Conservation (phyloP, 768 basidiomycete genomes). For the Suillus clintonianus region DNA sequence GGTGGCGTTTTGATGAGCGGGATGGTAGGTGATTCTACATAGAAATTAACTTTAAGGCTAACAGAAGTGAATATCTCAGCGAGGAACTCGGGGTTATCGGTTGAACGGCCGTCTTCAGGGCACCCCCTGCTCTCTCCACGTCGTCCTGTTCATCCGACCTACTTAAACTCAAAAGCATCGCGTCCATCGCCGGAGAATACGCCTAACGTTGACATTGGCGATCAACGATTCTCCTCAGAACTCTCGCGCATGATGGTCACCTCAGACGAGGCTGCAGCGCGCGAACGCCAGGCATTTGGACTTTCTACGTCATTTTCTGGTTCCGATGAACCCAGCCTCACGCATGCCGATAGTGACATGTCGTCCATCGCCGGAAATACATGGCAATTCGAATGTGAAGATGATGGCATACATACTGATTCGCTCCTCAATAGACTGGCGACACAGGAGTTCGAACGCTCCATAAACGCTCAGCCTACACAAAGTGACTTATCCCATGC, state of each 20-base stretch:
- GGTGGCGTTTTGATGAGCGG: background rate
- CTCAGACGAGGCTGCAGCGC: constrained; percentile 40
- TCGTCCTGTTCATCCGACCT: background rate
- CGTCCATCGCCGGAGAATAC: background rate
- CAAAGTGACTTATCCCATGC: constrained; percentile 5
- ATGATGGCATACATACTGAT: constrained; percentile 28
- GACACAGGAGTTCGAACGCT: background rate
- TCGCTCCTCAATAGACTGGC: constrained; percentile 27
- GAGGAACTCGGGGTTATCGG: background rate
- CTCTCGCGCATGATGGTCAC: constrained; percentile 26
- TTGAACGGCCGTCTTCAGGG: background rate
- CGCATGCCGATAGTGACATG: constrained; percentile 48
- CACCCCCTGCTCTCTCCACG: background rate
- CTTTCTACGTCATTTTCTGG: constrained; percentile 42
- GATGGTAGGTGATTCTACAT: background rate
- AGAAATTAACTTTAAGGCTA: background rate
- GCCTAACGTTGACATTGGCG: background rate
- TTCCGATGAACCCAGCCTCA: constrained; percentile 7
- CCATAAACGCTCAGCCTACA: constrained; percentile 1
- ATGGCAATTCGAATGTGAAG: constrained; percentile 39
- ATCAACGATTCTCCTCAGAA: constrained; percentile 28
- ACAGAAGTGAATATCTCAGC: background rate
- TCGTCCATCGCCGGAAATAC: constrained; percentile 43
- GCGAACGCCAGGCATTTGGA: constrained; percentile 53
- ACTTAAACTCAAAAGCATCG: background rate